These are phyloP conservation scores for Peniophora sp. DNA, from an alignment of 1,284 basidiomycete genomes.

Conservation along the genomic window DNA sequence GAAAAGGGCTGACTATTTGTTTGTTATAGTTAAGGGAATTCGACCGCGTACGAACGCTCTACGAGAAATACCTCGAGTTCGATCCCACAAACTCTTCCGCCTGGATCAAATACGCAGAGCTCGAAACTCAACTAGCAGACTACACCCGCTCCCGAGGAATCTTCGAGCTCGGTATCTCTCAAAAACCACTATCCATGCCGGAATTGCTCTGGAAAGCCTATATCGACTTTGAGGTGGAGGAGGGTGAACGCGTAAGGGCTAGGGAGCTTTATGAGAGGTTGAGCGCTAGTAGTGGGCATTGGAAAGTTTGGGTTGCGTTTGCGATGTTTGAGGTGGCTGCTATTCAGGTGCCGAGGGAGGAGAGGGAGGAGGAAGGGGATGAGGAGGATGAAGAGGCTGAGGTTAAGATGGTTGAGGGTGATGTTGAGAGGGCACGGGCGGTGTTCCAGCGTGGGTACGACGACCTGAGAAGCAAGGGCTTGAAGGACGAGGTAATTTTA, in stretches of 20 bases:
- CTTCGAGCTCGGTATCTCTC: slow-evolving; percentile 92
- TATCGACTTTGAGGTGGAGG: slow-evolving; percentile 94
- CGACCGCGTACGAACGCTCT: slow-evolving; percentile 86
- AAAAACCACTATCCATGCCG: slow-evolving; percentile 92
- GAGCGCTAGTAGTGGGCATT: slow-evolving; percentile 82
- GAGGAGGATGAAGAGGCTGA: slow-evolving; percentile 58
- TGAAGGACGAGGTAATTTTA: slow-evolving; percentile 76
- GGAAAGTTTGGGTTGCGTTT: slow-evolving; percentile 87
- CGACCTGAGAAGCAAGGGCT: slow-evolving; percentile 69
- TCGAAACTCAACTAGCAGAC: slow-evolving; percentile 91
- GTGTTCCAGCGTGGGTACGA: slow-evolving; percentile 86
- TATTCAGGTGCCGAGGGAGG: slow-evolving; percentile 55
- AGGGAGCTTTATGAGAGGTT: slow-evolving; percentile 89
- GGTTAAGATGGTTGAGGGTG: slow-evolving; percentile 61
- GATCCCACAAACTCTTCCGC: slow-evolving; percentile 86
- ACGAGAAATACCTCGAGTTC: slow-evolving; percentile 93
- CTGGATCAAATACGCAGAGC: slow-evolving; percentile 97
- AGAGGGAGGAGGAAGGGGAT: slow-evolving; percentile 69
- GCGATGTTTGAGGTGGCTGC: slow-evolving; percentile 70
- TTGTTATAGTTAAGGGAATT: slow-evolving; percentile 78
- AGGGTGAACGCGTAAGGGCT: slow-evolving; percentile 84
- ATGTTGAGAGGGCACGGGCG: slow-evolving; percentile 59
- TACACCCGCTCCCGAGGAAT: slow-evolving; percentile 89
- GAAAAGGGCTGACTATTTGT: slow-evolving; percentile 4
- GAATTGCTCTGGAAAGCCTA: slow-evolving; percentile 98